Evolutionary conservation across 306 rosid genomes (phyloP).

Genomic region (Geum urbanum): DNA sequence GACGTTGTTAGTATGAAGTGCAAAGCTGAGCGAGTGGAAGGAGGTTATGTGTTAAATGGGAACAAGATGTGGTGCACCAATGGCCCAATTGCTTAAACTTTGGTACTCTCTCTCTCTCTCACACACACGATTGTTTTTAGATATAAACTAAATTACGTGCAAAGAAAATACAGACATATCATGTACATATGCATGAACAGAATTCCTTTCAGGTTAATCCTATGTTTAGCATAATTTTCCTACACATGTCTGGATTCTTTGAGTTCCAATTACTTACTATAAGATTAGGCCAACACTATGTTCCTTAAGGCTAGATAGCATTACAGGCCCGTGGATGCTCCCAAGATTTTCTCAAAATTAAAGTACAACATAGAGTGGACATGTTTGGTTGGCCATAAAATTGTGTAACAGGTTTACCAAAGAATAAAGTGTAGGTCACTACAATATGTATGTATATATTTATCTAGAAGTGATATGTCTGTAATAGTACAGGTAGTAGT

Average conservation of each 20-base stretch:
- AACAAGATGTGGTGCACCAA: slow-evolving; percentile 99
- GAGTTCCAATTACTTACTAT: not conserved
- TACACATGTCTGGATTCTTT: not conserved
- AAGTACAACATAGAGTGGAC: not conserved
- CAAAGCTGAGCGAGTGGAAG: slow-evolving; percentile 84
- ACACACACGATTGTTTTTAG: too few species aligned
- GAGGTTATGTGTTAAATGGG: slow-evolving; percentile 79
- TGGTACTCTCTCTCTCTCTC: slow-evolving; percentile 38
- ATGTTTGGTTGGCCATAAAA: too few species aligned
- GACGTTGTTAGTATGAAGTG: slow-evolving; percentile 99
- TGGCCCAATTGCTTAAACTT: slow-evolving; percentile 87
- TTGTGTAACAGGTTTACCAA: too few species aligned
- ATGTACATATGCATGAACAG: not conserved
- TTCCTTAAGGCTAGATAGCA: not conserved
- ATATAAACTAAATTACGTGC: not conserved
- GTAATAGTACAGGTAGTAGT: not conserved
- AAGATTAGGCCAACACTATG: not conserved
- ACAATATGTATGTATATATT: not conserved
- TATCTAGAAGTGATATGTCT: not conserved
- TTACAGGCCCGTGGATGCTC: not conserved
- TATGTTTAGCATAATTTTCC: not conserved
- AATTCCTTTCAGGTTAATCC: not conserved
- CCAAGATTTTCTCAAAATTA: not conserved
- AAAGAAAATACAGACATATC: not conserved
- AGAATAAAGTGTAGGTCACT: not conserved